Percentiles rank a stretch among this genome's conserved stretches.
Conservation (phyloP, 2,329 filamentous ascomycete species). For the Lasiodiplodia citricola region DNA sequence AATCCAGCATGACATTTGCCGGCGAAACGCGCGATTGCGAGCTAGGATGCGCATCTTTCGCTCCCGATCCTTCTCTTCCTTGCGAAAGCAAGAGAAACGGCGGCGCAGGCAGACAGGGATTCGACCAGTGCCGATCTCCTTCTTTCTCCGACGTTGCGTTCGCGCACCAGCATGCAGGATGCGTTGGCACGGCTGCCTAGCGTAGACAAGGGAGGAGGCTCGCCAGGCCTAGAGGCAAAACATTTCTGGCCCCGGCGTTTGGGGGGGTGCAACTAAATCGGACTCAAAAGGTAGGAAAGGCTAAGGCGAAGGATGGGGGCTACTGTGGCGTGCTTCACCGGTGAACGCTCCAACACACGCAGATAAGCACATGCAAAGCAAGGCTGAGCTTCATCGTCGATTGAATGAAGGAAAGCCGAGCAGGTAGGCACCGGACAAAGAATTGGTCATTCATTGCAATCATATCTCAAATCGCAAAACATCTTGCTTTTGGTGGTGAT, state of each 20-base stretch:
- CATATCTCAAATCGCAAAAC: background rate
- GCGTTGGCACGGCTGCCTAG: too few species aligned
- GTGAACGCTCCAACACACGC: background rate
- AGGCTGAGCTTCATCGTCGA: background rate
- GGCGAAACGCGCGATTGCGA: background rate
- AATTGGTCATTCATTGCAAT: background rate
- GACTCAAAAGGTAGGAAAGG: background rate
- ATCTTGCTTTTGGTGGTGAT: background rate
- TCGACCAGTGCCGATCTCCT: too few species aligned
- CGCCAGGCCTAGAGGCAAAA: background rate
- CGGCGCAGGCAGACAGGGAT: too few species aligned
- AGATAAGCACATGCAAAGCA: background rate
- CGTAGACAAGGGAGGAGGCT: too few species aligned
- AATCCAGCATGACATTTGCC: background rate
- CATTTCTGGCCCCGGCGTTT: background rate
- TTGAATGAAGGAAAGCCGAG: background rate
- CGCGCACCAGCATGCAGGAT: too few species aligned
- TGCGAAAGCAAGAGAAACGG: too few species aligned
- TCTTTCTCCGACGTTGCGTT: too few species aligned
- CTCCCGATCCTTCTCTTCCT: too few species aligned
- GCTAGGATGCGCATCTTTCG: background rate
- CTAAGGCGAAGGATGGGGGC: background rate
- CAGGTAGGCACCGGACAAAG: background rate
- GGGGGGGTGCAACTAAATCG: background rate
- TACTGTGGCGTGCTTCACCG: background rate